Evolutionary conservation across 2,329 filamentous ascomycete genomes (phyloP), one percentile per base, ranked within the genome.

Genomic region (Ophiosphaerella narmari): DNA sequence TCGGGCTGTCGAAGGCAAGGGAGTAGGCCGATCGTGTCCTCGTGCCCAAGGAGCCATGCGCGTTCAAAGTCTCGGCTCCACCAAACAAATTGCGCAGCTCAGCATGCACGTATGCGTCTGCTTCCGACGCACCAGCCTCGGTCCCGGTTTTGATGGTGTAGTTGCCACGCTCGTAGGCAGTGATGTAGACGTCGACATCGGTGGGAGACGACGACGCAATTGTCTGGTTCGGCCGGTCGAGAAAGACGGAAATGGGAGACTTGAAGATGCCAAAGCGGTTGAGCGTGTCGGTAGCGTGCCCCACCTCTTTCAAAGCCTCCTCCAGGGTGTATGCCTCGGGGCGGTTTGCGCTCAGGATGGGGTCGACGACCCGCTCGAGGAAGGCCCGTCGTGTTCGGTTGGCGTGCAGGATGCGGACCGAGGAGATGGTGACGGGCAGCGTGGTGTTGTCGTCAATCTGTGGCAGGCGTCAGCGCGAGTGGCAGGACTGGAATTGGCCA

Each of bases 131-230:
- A 55, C 94, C 94, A 39, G 96, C 82, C 70, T 97, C 93, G 7
- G 94, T 97, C 52, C 94, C 94, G 0, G 92, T 96, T 78, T 96
- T 96, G 66, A 97, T 83, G 51, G 91, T 86, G 67, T 97, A 85
- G 34, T 89, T 86, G 29, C 90, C 88, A 59, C 90, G 86, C 75
- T 99, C 93, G 53, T 82, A 81, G 18, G 89, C 88, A 45, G 85
- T 85, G 48, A 97, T 82, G 64, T 87, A 89, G 45, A 97, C 83
- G 59, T 93, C 88, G 60, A 97, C 76, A 69, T 96, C 91, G 47
- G 86, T 91, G 2, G 87, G 85, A 2, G 86, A 86, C 8, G 86
- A 84, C 6, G 86, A 84, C 0, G 89, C 81, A 54, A 90, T 84
- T 38, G 85, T 82, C 40, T 84, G 82, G 52, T 86, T 82, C 9